Conservation (phyloP, 345 rosid species). For the Erodium maritimum region DNA sequence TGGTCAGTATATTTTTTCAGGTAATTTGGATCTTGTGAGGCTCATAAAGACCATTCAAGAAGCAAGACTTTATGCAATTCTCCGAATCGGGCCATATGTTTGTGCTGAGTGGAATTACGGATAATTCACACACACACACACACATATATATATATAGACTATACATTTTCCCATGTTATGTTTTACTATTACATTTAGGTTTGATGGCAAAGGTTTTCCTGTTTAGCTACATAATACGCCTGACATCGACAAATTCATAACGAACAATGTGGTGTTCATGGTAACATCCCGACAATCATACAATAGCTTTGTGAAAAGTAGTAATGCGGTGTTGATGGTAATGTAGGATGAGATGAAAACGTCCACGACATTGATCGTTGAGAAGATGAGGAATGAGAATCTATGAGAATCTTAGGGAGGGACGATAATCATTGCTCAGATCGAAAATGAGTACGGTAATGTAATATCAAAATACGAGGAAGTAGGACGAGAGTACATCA, state of each 20-base stretch:
- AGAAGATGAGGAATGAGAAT: slow-evolving; percentile 22
- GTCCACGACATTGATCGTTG: slow-evolving; percentile 16
- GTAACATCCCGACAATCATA: slow-evolving; percentile 19
- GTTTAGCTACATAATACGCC: slow-evolving; percentile 49
- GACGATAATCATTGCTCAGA: slow-evolving; percentile 45
- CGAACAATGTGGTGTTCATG: slow-evolving; percentile 44
- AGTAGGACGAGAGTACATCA: slow-evolving; percentile 48
- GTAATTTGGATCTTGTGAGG: slow-evolving; percentile 27
- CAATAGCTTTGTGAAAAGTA: not conserved
- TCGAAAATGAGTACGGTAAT: slow-evolving; percentile 80
- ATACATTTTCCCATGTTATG: not conserved
- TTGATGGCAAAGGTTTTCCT: slow-evolving; percentile 51
- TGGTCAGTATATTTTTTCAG: slow-evolving; percentile 43
- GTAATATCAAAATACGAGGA: slow-evolving; percentile 56
- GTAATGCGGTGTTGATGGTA: not conserved
- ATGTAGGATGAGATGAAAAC: slow-evolving; percentile 25
- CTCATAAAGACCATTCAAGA: slow-evolving; percentile 34
- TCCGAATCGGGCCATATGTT: slow-evolving; percentile 53
- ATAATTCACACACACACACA: no score
- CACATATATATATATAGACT: no score
- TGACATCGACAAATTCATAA: slow-evolving; percentile 36
- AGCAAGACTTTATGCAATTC: slow-evolving; percentile 36
- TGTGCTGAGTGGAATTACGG: slow-evolving; percentile 64
- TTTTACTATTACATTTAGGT: no score
- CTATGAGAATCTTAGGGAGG: slow-evolving; percentile 38